phyloP scores from a whole-genome alignment of 805 yeast genomes.

The Jamesozyma spencerorum region DNA sequence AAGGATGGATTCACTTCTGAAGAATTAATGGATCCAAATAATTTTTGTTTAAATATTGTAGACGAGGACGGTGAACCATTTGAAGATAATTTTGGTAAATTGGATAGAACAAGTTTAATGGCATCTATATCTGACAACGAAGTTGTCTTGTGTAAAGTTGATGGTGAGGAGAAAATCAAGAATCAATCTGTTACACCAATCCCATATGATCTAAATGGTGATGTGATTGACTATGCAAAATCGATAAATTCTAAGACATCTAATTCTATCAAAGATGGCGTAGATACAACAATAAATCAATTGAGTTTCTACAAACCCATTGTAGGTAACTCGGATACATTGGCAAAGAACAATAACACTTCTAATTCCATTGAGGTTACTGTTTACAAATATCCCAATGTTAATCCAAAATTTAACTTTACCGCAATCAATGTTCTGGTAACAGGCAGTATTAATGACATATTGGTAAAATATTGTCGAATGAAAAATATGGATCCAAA shows the following conservation, averaged over 20 bases:
- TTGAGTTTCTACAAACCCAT: conserved; percentile 33
- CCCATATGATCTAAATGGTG: conserved; percentile 28
- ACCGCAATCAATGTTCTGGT: conserved; percentile 27
- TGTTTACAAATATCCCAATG: conserved; percentile 30
- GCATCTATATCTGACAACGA: conserved; percentile 73
- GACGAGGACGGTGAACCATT: conserved; percentile 93
- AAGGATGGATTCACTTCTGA: conserved; percentile 13
- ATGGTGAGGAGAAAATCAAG: conserved; percentile 35
- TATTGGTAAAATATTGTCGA: conserved; percentile 30
- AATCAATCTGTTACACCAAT: conserved; percentile 51
- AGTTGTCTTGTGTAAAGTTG: conserved; percentile 61
- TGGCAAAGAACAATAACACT: conserved; percentile 13
- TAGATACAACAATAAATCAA: conserved; percentile 21
- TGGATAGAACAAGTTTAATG: conserved; percentile 59
- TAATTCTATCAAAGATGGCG: conserved; percentile 4
- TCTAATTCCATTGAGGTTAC: conserved; percentile 25
- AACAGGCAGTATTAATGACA: conserved; percentile 31
- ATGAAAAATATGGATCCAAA: conserved; percentile 30
- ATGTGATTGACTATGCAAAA: conserved; percentile 7
- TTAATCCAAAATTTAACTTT: conserved; percentile 22
- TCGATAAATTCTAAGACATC: conserved; percentile 2
- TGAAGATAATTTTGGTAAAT: conserved; percentile 81
- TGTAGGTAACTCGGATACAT: conserved; percentile 17
- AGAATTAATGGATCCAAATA: conserved; percentile 21
- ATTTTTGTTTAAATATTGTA: conserved; percentile 50